Evolutionary conservation across 768 basidiomycete species (phyloP).

Genomic region (Hydnomerulius pinastri): DNA sequence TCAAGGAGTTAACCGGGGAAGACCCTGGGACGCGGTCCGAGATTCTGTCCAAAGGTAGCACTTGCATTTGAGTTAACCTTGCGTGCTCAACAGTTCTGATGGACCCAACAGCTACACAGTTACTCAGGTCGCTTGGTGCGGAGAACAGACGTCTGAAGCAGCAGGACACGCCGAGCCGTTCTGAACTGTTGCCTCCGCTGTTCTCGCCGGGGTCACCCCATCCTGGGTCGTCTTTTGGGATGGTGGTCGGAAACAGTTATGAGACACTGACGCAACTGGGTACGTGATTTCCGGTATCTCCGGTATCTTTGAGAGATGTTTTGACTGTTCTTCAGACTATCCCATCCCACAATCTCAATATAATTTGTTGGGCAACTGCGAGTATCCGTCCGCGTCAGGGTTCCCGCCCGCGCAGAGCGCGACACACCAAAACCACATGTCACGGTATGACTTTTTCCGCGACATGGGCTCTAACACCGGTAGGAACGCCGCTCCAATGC

Average conservation of each 20-base stretch:
- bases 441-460: no score
- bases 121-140: background rate
- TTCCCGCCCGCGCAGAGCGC: background rate
- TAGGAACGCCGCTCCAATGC: background rate
- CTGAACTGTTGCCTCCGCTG: no score
- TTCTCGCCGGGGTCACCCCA: no score
- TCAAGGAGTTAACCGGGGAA: slow-evolving; percentile 13
- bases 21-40: slow-evolving; percentile 20
- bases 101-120: slow-evolving; percentile 5
- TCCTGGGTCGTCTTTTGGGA: no score
- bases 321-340: slow-evolving; percentile 7
- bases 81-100: background rate
- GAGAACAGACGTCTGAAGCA: background rate
- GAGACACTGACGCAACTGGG: background rate
- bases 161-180: background rate
- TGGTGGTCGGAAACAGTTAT: no score
- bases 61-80: background rate
- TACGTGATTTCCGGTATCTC: no score
- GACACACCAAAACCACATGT: background rate
- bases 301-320: background rate
- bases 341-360: background rate
- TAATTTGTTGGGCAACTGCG: background rate
- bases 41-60: slow-evolving; percentile 21
- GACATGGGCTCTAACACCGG: no score
- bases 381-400: background rate